Evolutionary conservation across 352 stramenopile genomes (phyloP), one percentile per base, ranked within the genome.

Genomic region (Stramenopiles sp.): DNA sequence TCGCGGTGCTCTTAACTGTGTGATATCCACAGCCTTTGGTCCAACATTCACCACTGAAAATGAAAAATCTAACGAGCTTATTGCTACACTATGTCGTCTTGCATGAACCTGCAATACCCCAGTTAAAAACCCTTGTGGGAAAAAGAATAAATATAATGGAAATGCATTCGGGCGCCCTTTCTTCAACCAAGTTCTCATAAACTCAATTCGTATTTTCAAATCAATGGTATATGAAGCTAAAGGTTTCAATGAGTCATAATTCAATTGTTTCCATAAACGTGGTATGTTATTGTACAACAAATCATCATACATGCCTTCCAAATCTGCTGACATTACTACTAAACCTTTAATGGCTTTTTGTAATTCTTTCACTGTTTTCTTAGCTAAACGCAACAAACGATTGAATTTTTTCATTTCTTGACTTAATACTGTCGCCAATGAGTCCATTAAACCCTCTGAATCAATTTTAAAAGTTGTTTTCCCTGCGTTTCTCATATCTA

Each of bases 401-500:
- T 97, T 97, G 82, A 97, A 97, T 80, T 96, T 96, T 81, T 95
- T 90, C 81, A 97, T 90, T 79, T 97, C 92, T 80, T 97, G 92
- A 7, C 86, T 85, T 7, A 97, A 85, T 33, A 96, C 92, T 0
- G 93, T 97, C 38, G 92, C 91, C 1, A 97, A 84, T 7, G 92
- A 97, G 78, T 92, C 89, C 85, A 96, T 93, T 33, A 96, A n/a
- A 53, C 13, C 4, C 13, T 53, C 38, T 53, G 4, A 4, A 53
- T 13, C 4, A 53, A 53, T 13, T 13, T 13, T 13, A 53, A 53
- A 53, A 13, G 38, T 53, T 13, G 4, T 53, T 13, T 53, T 13
- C 38, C 38, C 38, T 4, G 38, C 38, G 4, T 53, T 13, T 13
- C 13, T 13, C 38, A 13, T 53, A 13, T 4, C 4, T 53, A 53